These are phyloP conservation scores for Rhizopus microsporus DNA, from an alignment of 371 early-diverging fungal genomes.

Conservation along the genomic window DNA sequence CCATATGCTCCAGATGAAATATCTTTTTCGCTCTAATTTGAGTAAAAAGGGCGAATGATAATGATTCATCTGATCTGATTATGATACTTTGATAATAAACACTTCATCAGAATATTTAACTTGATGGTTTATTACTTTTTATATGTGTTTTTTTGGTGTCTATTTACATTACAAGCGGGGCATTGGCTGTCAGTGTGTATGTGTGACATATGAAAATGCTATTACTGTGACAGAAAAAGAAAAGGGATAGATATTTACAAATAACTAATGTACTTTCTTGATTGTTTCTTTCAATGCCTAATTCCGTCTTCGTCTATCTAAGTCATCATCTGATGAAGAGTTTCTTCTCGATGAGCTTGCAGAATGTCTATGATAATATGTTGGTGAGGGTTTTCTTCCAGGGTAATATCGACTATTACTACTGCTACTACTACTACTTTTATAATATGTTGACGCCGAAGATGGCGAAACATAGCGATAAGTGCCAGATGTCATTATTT, in stretches of 20 bases:
- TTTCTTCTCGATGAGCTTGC: constrained; percentile 4
- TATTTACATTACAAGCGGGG: not conserved
- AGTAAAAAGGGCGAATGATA: no score
- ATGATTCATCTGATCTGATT: no score
- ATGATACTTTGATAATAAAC: no score
- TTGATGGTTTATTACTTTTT: no score
- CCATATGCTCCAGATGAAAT: no score
- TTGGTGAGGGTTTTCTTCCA: not conserved
- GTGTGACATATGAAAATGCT: not conserved
- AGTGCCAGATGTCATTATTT: not conserved
- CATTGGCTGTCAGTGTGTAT: no score
- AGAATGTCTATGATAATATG: constrained; percentile 3
- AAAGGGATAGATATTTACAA: constrained; percentile 1
- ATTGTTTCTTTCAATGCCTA: not conserved
- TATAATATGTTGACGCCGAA: constrained; percentile 1
- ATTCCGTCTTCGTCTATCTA: not conserved
- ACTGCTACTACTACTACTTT: not conserved
- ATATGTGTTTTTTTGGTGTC: not conserved
- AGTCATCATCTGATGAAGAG: constrained; percentile 1
- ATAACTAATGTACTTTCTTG: not conserved
- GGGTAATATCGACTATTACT: constrained; percentile 7
- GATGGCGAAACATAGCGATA: constrained; percentile 1
- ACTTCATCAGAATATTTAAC: no score
- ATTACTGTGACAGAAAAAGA: no score
- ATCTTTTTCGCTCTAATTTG: no score